These are phyloP conservation scores for Thymus quinquecostatus DNA, from an alignment of 257 asterid genomes.

Conservation along the genomic window DNA sequence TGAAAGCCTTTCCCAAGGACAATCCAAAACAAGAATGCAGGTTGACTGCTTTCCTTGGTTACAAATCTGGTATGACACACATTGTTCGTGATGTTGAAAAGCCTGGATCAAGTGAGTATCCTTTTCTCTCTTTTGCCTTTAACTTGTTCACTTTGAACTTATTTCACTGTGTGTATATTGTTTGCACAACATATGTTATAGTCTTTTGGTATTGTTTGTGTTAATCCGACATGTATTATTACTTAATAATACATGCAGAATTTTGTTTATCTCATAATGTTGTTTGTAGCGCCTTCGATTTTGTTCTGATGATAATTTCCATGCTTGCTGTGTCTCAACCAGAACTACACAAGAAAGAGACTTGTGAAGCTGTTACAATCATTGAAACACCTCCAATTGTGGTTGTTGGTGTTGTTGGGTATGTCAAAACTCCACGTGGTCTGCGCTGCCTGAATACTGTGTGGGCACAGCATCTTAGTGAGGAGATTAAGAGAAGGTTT, in stretches of 20 bases:
- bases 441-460: constrained; percentile 73
- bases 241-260: neutral
- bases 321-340: neutral
- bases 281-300: neutral
- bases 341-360: constrained; percentile 89
- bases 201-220: too few relatives aligned
- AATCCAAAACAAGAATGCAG: constrained; percentile 63
- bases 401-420: constrained; percentile 86
- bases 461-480: constrained; percentile 85
- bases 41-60: constrained; percentile 78
- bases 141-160: too few relatives aligned
- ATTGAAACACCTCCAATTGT: constrained; percentile 81
- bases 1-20: constrained; percentile 84
- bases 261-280: neutral
- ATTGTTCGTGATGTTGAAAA: constrained; percentile 86
- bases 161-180: too few relatives aligned
- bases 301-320: neutral
- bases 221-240: too few relatives aligned
- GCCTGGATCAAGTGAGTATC: constrained; percentile 78
- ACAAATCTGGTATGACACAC: constrained; percentile 94
- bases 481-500: constrained; percentile 75
- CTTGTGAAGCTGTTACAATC: constrained; percentile 84
- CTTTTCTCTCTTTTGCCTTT: neutral
- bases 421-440: constrained; percentile 78
- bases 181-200: too few relatives aligned